A percentile compares a stretch with the other conserved stretches of the same genome.
These are phyloP conservation scores for Botryosphaeria agaves DNA, from an alignment of 2,329 filamentous ascomycete species.

Conservation along the genomic window DNA sequence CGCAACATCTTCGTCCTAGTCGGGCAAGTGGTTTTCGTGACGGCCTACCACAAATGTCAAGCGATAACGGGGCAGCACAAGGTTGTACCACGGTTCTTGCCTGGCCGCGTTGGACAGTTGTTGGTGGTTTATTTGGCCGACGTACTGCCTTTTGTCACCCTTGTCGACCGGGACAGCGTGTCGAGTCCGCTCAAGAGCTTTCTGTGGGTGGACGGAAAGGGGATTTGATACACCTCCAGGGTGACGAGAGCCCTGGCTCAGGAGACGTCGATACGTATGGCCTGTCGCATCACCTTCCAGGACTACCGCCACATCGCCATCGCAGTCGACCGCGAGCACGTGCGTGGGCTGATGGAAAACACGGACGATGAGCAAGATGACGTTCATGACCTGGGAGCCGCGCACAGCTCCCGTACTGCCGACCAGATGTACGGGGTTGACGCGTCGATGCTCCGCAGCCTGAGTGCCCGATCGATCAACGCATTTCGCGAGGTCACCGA, in stretches of 20 bases:
- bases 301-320: neutral
- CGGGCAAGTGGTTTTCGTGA: constrained; percentile 6
- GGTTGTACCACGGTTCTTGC: constrained; percentile 10
- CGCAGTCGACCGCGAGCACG: neutral
- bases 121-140: constrained; percentile 9
- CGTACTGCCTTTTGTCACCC: constrained; percentile 1
- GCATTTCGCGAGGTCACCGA: neutral
- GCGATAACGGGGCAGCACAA: constrained; percentile 9
- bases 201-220: neutral
- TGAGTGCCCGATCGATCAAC: neutral
- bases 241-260: neutral
- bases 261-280: neutral
- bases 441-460: neutral
- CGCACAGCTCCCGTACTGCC: neutral
- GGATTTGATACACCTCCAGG: neutral
- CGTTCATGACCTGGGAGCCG: neutral
- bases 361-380: neutral
- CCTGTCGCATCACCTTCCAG: neutral
- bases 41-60: constrained; percentile 11
- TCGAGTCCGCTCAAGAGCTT: neutral
- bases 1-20: constrained; percentile 9
- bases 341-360: neutral
- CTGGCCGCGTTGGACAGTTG: constrained; percentile 7
- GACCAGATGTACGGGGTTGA: neutral
- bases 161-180: neutral